Evolutionary conservation across 2,329 filamentous ascomycete genomes (phyloP).

Genomic region (Beauveria medogensis): DNA sequence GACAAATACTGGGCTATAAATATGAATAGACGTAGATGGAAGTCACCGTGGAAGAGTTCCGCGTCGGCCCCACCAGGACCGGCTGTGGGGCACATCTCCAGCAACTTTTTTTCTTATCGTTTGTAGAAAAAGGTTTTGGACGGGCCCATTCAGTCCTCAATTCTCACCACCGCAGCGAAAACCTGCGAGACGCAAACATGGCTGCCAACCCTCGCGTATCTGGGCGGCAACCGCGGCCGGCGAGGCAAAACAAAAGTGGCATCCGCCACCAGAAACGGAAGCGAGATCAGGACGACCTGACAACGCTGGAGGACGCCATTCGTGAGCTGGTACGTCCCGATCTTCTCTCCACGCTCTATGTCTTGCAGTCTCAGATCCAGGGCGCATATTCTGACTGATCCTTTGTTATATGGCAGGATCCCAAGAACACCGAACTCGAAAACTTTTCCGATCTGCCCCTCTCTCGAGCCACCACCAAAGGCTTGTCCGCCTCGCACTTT

Average conservation of each 20-base stretch:
- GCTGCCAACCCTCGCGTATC: conserved; percentile 5
- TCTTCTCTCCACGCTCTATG: background rate
- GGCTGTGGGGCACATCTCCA: conserved; percentile 6
- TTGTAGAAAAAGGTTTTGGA: conserved; percentile 2
- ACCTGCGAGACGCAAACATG: conserved; percentile 2
- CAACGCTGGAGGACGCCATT: conserved; percentile 26
- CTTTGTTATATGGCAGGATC: conserved; percentile 38
- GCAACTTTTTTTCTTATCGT: conserved; percentile 8
- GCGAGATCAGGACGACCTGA: conserved; percentile 28
- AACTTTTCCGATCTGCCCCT: conserved; percentile 80
- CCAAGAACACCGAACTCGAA: conserved; percentile 49
- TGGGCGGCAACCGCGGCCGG: background rate
- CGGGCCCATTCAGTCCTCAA: background rate
- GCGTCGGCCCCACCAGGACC: conserved; percentile 1
- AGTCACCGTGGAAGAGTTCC: background rate
- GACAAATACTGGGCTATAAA: background rate
- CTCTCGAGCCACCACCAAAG: conserved; percentile 68
- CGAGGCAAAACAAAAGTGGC: conserved; percentile 24
- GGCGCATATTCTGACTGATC: background rate
- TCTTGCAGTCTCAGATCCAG: no score
- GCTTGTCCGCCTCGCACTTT: conserved; percentile 81
- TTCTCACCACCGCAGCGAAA: background rate
- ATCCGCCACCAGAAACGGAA: conserved; percentile 30
- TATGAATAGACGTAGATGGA: no score
- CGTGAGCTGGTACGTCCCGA: conserved; percentile 23